Base-by-base conservation (phyloP, 78 protist genomes). In the Dictyostelium brefeldianum region DNA sequence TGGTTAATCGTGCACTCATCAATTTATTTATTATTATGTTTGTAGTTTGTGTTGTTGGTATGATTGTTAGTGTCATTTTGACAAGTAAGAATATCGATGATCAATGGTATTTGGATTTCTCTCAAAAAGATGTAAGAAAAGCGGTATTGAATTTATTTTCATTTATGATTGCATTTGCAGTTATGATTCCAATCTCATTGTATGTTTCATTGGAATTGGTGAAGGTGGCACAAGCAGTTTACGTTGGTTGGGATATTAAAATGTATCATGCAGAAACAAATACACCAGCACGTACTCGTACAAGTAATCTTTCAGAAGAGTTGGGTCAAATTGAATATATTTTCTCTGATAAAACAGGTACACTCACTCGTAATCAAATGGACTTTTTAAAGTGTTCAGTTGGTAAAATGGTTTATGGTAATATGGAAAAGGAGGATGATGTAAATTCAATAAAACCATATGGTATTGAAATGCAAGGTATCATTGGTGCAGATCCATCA, bases 131-230 rank as follows among this genome's bases (percentile, higher is more conserved):
- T 9, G 80, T 56, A 8, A 14, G 77, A 43, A 64, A 77, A 14
- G 53, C 94, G 0, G 94, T 51, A 4, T 20, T 69, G 17, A 80
- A 79, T 11, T 96, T 96, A 70, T 29, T 92, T 50, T 96, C 98
- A 22, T 97, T 97, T 69, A 46, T 97, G 81, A 96, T 98, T 54
- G 91, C 97, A 22, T 96, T 87, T 95, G 96, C 95, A 8, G 91
- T 78, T 83, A 81, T 94, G 83, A 94, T 94, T 64, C 96, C 96
- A 17, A 85, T 94, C 27, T 94, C 96, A 11, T 48, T 94, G 50
- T 79, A 83, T 67, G 96, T 94, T 18, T 64, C 83, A 7, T 57
- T 94, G 54, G 96, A 94, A 67, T 79, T 47, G 41, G 95, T 50
- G 95, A 91, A 91, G 43, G 91, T 91, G 1, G 84, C 90, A 4